These are phyloP conservation scores for Sporothrix brunneoviolacea DNA, from an alignment of 2,329 filamentous ascomycete genomes.

Conservation along the genomic window DNA sequence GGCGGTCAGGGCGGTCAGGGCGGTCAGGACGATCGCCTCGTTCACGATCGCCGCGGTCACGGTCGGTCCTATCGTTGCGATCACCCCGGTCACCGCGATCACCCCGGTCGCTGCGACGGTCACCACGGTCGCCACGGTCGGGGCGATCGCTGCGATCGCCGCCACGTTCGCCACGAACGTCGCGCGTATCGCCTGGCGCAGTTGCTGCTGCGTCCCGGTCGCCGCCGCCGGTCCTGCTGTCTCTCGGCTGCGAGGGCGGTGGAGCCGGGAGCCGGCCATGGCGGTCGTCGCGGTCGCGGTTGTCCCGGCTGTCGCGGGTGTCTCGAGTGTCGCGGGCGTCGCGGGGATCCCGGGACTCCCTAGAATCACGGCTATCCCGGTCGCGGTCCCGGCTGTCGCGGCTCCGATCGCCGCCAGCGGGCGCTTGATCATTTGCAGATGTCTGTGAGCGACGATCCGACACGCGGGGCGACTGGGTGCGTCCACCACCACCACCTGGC, in stretches of 20 bases:
- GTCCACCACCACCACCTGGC: conserved; percentile 14
- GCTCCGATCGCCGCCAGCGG: no score
- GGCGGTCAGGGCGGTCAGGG: conserved; percentile 7
- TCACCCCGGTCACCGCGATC: conserved; percentile 12
- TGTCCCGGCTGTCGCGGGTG: conserved; percentile 11
- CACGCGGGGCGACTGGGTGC: conserved; percentile 45
- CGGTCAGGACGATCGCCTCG: no score
- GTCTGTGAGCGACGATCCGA: conserved; percentile 30
- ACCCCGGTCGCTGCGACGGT: background rate
- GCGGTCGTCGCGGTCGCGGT: conserved; percentile 19
- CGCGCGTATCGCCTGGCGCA: no score
- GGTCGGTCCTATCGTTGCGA: conserved; percentile 9
- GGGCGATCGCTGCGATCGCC: background rate
- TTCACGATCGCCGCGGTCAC: conserved; percentile 28
- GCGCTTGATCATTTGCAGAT: no score
- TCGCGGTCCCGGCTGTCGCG: conserved; percentile 5
- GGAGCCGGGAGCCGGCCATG: no score
- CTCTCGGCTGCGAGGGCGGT: no score
- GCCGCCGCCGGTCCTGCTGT: no score
- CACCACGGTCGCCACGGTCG: background rate
- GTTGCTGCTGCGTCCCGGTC: no score
- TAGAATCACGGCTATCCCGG: conserved; percentile 19
- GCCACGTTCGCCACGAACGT: conserved; percentile 8
- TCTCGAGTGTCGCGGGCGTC: conserved; percentile 22
- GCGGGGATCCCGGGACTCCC: conserved; percentile 18